Conservation (phyloP, 2,329 filamentous ascomycete genomes). For the Penicillium occitanis region DNA sequence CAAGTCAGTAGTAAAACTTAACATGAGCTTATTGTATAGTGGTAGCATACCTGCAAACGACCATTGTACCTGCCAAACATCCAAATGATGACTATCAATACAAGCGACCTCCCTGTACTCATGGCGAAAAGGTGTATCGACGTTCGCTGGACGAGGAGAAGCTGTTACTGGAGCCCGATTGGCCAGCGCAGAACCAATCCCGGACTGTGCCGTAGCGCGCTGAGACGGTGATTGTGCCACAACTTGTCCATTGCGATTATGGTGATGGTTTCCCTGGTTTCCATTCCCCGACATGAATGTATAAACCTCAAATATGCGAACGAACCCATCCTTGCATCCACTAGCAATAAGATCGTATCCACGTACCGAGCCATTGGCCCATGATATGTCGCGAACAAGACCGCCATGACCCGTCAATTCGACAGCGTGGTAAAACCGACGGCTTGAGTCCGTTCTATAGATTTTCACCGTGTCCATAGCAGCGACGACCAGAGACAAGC, state of each 20-base stretch:
- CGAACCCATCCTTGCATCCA: slow-evolving; percentile 85
- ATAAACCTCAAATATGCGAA: slow-evolving; percentile 75
- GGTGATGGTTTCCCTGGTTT: slow-evolving; percentile 25
- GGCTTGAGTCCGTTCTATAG: slow-evolving; percentile 71
- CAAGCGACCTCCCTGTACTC: slow-evolving; percentile 44
- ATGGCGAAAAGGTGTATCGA: slow-evolving; percentile 43
- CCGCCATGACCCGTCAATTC: slow-evolving; percentile 72
- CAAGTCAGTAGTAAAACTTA: background rate
- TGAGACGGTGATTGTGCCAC: slow-evolving; percentile 31
- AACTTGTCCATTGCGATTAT: slow-evolving; percentile 31
- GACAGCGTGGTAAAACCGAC: slow-evolving; percentile 81
- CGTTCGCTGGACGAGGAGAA: slow-evolving; percentile 34
- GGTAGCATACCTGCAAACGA: slow-evolving; percentile 41
- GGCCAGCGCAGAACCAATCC: slow-evolving; percentile 44
- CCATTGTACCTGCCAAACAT: slow-evolving; percentile 48
- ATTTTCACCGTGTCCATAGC: slow-evolving; percentile 81
- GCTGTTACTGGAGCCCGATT: slow-evolving; percentile 34
- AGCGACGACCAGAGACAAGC: slow-evolving; percentile 78
- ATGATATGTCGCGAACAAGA: slow-evolving; percentile 82
- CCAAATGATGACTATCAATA: slow-evolving; percentile 46
- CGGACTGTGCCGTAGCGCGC: slow-evolving; percentile 40
- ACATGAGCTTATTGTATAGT: too few species aligned
- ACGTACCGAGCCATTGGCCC: slow-evolving; percentile 87
- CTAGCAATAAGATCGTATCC: slow-evolving; percentile 90
- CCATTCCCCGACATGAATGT: slow-evolving; percentile 34